These are phyloP conservation scores for Penicillium digitatum DNA, from an alignment of 2,329 filamentous ascomycete species.

Conservation along the genomic window DNA sequence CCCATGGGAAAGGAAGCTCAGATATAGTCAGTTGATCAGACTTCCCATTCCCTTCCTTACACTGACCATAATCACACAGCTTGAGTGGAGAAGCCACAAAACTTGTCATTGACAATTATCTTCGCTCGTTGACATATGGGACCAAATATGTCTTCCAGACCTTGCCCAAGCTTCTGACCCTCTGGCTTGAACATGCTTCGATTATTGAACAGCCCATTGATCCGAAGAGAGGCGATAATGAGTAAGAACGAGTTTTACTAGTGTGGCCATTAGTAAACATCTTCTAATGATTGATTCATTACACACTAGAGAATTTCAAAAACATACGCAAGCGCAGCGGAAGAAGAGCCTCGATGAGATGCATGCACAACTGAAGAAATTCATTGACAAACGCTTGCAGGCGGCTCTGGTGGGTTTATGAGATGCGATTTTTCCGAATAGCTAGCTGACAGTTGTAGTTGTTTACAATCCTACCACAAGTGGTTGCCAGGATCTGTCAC, in stretches of 20 bases:
- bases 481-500: slow-evolving; percentile 93
- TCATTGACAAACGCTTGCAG: slow-evolving; percentile 54
- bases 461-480: slow-evolving; percentile 72
- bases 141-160: slow-evolving; percentile 97
- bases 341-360: slow-evolving; percentile 64
- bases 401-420: slow-evolving; percentile 41
- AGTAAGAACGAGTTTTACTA: slow-evolving; percentile 29
- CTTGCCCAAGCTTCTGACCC: slow-evolving; percentile 80
- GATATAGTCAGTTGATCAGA: slow-evolving; percentile 49
- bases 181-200: slow-evolving; percentile 90
- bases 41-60: slow-evolving; percentile 15
- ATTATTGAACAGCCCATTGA: slow-evolving; percentile 62
- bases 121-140: slow-evolving; percentile 79
- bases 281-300: slow-evolving; percentile 9
- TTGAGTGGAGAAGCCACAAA: slow-evolving; percentile 79
- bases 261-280: neutral
- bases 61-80: slow-evolving; percentile 30
- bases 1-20: slow-evolving; percentile 73
- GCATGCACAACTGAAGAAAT: slow-evolving; percentile 74
- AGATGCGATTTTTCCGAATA: neutral
- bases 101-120: slow-evolving; percentile 88
- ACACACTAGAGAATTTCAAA: slow-evolving; percentile 42
- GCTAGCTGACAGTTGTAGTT: slow-evolving; percentile 35
- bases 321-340: slow-evolving; percentile 49
- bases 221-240: slow-evolving; percentile 46